phyloP scores from a whole-genome alignment of 2,329 filamentous ascomycete species.

The Thielaviopsis ethacetica region DNA sequence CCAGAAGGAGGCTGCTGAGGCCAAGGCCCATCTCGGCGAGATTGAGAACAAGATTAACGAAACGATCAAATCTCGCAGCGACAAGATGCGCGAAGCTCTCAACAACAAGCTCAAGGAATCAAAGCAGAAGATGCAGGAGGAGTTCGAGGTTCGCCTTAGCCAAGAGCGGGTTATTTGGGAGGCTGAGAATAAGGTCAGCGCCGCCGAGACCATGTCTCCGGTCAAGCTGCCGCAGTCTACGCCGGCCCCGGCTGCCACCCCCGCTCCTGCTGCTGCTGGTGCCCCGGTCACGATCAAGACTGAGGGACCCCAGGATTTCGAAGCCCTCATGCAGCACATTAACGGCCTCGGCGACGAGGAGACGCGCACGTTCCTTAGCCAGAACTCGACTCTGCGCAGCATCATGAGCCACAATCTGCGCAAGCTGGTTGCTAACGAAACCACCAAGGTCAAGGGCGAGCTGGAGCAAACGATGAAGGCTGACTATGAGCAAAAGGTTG shows the following conservation, averaged over 20 bases:
- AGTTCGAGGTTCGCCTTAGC: conserved; percentile 34
- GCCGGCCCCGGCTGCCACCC: conserved; percentile 14
- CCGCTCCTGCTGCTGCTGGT: conserved; percentile 20
- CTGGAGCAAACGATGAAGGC: conserved; percentile 28
- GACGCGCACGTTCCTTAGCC: conserved; percentile 38
- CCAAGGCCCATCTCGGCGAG: conserved; percentile 46
- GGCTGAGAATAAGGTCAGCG: conserved; percentile 29
- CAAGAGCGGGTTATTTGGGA: conserved; percentile 48
- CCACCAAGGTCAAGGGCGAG: conserved; percentile 42
- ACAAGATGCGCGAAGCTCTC: conserved; percentile 51
- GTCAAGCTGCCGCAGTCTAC: conserved; percentile 9
- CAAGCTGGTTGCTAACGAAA: conserved; percentile 51
- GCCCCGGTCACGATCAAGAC: conserved; percentile 25
- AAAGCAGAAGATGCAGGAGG: conserved; percentile 33
- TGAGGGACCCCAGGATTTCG: conserved; percentile 21
- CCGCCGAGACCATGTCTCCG: conserved; percentile 14
- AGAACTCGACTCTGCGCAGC: conserved; percentile 38
- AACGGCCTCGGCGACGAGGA: conserved; percentile 29
- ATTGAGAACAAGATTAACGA: conserved; percentile 45
- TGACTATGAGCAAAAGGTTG: conserved; percentile 37
- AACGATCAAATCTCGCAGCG: conserved; percentile 47
- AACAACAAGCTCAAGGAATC: conserved; percentile 57
- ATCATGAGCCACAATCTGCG: conserved; percentile 48
- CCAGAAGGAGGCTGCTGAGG: conserved; percentile 45
- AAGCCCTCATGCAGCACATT: conserved; percentile 8